These are phyloP conservation scores for Umbellularia californica DNA, from an alignment of 164 flowering plant genomes.

Conservation along the genomic window DNA sequence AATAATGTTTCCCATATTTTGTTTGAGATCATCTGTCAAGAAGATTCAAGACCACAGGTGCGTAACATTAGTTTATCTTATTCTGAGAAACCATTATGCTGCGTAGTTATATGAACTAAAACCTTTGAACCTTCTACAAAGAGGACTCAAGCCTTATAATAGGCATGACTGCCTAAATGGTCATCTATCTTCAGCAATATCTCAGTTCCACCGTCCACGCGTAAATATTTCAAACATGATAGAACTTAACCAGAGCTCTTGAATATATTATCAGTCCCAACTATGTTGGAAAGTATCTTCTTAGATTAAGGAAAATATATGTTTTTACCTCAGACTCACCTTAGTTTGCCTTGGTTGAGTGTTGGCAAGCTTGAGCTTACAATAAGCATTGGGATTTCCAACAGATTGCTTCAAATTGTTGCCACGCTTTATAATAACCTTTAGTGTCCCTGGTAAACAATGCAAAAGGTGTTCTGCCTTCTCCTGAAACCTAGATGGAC, in stretches of 20 bases:
- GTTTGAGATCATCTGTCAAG: background rate
- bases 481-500: constrained; percentile 96
- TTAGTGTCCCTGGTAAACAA: constrained; percentile 91
- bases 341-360: constrained; percentile 76
- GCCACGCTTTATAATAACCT: constrained; percentile 86
- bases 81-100: too few species aligned
- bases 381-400: constrained; percentile 86
- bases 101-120: too few species aligned
- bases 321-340: constrained; percentile 30
- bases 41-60: background rate
- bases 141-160: background rate
- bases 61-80: too few species aligned
- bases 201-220: background rate
- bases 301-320: background rate
- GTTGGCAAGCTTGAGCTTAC: constrained; percentile 90
- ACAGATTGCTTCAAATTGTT: constrained; percentile 96
- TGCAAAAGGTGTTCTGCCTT: constrained; percentile 94
- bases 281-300: background rate
- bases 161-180: background rate
- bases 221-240: background rate
- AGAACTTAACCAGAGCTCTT: too few species aligned
- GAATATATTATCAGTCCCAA: background rate
- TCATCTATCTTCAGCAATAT: background rate
- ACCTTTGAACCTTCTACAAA: too few species aligned
- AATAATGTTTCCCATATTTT: background rate